Base-by-base conservation (phyloP, 2,329 filamentous ascomycete genomes). In the Macrophomina phaseolina region DNA sequence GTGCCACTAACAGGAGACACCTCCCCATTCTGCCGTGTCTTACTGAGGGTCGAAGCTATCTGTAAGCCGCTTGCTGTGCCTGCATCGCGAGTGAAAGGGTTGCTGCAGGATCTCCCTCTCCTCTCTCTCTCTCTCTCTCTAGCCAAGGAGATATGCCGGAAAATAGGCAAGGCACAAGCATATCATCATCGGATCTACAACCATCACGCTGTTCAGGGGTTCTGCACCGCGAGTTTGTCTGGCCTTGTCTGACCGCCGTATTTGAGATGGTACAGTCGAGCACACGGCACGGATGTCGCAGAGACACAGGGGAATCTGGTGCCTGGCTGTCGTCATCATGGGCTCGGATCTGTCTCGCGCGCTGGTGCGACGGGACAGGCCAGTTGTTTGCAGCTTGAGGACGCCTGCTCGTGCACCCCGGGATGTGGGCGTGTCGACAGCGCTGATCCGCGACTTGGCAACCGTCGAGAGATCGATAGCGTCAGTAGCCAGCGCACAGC, bases 381-480 rank as follows among this genome's bases (percentile, higher is more conserved):
- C 58, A 62, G 58, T 28, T 34, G 58, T 49, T 49, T 62, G 58
- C 58, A 62, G 42, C 30, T 55, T n/a, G 53, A 56, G 28, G 18
- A 11, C 16, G 55, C 28, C 14, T 14, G 42, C 56, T 46, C 42
- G 38, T 42, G 55, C 42, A 16, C 42, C 58, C 58, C 40, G 58
- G 42, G 58, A 16, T 38, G 58, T 34, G 45, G 42, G 58, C 58
- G 58, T 42, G 58, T 36, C 32, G 42, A 30, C 52, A 36, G 11
- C 46, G 61, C 61, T 53, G 61, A 64, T 64, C 61, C 34, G 23
- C 60, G 48, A 64, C 61, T 64, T 64, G 61, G 61, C 61, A 64
- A 64, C 61, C 55, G 55, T 60, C 55, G 52, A 38, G 32, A 55
- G 58, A 62, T 62, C 58, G 58, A 62, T 62, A 62, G 58, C 58